Evolutionary conservation across 2,329 filamentous ascomycete species (phyloP).

Genomic region (Xylariaceae sp.): DNA sequence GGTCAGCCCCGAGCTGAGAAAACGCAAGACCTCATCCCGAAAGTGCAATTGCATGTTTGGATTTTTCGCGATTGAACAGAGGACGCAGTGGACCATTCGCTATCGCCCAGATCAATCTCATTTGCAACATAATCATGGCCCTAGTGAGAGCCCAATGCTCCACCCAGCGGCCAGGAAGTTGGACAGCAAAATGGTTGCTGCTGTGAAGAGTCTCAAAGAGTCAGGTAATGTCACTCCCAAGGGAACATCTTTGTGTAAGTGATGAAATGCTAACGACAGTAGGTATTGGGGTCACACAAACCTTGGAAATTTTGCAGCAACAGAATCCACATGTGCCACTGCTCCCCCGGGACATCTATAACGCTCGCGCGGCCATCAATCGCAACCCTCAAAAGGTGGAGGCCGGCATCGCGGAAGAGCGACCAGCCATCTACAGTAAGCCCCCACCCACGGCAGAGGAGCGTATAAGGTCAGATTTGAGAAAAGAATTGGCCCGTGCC

Average conservation of each 20-base stretch:
- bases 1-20: conserved; percentile 59
- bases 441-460: conserved; percentile 59
- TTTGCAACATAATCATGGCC: conserved; percentile 58
- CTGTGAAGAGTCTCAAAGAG: conserved; percentile 61
- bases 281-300: conserved; percentile 62
- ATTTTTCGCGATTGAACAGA: conserved; percentile 64
- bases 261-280: conserved; percentile 31
- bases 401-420: conserved; percentile 53
- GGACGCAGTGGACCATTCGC: conserved; percentile 61
- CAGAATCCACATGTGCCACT: conserved; percentile 60
- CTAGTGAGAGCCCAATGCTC: conserved; percentile 61
- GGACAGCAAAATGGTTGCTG: conserved; percentile 62
- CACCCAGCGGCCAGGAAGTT: conserved; percentile 62
- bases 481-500: conserved; percentile 54
- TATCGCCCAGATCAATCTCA: conserved; percentile 57
- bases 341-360: conserved; percentile 61
- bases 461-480: conserved; percentile 56
- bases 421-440: conserved; percentile 62
- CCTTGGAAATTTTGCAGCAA: conserved; percentile 59
- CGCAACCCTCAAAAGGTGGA: conserved; percentile 59
- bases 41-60: conserved; percentile 65
- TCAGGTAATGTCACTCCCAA: conserved; percentile 46
- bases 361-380: conserved; percentile 61
- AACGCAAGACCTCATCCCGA: conserved; percentile 61
- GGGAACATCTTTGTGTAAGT: not conserved